Base-by-base conservation (phyloP, 768 basidiomycete species). In the Pleurotus salmoneostramineus region DNA sequence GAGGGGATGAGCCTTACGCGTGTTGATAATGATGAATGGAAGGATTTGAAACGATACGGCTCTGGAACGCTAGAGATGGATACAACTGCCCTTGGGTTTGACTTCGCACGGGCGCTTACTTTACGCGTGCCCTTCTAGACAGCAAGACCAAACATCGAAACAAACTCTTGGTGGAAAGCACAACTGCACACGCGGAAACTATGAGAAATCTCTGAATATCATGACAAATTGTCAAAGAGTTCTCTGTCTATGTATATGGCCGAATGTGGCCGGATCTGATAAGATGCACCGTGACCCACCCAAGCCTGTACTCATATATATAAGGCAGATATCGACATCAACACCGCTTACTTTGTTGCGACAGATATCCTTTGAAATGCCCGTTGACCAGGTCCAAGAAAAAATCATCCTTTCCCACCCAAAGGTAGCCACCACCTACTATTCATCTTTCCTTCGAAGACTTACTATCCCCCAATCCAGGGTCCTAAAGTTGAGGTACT, bases 401-500 rank as follows among this genome's bases (percentile, higher is more conserved):
- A 77, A 71, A 57, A 66, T 88, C 47, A 61, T 79, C 21, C 75
- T 89, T 58, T 77, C 70, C 15, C 88, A 91, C 65, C 82, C 85
- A n/a, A 83, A 85, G 76, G 89, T 84, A 68, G 21, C 57, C 52
- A 34, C 34, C 57, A 50, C 48, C 33, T 35, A 42, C 33, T 27
- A 15, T 42, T 49, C 17, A 44, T 44, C 4, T 17, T 17, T 14
- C 35, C 17, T 47, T 11, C 6, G 7, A n/a, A 27, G 12, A 47
- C 34, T 43, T 8, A 54, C 5, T 5, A 49, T 15, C 15, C n/a
- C 33, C 12, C 52, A 40, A 47, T 54, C 42, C 60, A 92, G 89
- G 90, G 88, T n/a, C 68, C 88, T 11, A 80, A 77, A 5, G 83
- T 71, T 4, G 81, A 85, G 64, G 75, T 93, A 40, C 77, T 92